Base-by-base conservation (phyloP, 331 rosid genomes). In the Quercus phellos region DNA sequence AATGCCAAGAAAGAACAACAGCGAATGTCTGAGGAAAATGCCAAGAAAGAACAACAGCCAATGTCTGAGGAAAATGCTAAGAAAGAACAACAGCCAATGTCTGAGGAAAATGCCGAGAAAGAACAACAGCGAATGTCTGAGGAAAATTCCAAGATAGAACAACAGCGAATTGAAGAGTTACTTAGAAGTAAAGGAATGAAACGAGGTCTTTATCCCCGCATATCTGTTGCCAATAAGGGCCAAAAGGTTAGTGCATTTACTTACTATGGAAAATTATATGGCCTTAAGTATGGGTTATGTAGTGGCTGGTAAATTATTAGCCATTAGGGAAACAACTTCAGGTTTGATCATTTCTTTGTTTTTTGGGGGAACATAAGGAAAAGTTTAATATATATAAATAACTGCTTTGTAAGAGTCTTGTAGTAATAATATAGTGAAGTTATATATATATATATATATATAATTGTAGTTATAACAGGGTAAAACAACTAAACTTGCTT, bases 191-290 rank as follows among this genome's bases (percentile, higher is more conserved):
- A 78, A 80, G 96, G 93, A 73, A 43, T 88, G 30, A 77, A 55
- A 50, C 54, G 26, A 53, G 89, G 93, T 67, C 85, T 94, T 69
- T 89, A 83, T 79, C 98, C 98, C 64, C 84, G 83, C 16, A 89
- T 87, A 85, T 74, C 21, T 51, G 90, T 90, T 67, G 85, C 90
- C 12, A 85, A 81, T 70, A 90, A 88, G 80, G 98, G 98, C 74
- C 91, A 86, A 72, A 88, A 87, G 98, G 97, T 94, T 77, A 54
- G 27, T 58, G 73, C 78, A 27, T 4, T 63, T 34, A 24, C 68
- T 7, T 74, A 30, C 61, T 51, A 0, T 19, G 70, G 43, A 38
- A 38, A 66, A 7, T 46, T 5, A 4, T 66, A 32, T 13, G 0
- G 69, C 16, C 2, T 63, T 63, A 14, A 14, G 7, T 63, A 30